These are phyloP conservation scores for Fusarium chuoi DNA, from an alignment of 2,329 filamentous ascomycete species.

Conservation along the genomic window DNA sequence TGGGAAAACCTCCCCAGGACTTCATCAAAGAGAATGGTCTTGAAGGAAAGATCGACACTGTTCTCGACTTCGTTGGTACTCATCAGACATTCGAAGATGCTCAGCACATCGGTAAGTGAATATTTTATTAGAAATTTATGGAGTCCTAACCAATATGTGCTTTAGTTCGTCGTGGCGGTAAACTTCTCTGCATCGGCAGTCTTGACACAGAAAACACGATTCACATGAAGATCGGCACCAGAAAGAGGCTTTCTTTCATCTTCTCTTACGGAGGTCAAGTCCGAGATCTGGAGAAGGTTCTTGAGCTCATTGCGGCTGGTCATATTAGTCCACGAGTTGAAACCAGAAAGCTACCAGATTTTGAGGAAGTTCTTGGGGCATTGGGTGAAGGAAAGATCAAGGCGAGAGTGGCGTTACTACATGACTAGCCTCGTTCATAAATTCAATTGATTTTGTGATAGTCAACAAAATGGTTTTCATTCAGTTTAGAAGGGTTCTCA, in stretches of 20 bases:
- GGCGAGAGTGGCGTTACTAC: conserved; percentile 9
- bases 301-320: conserved; percentile 21
- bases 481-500: too few relatives aligned
- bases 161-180: conserved; percentile 41
- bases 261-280: conserved; percentile 57
- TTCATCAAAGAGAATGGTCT: conserved; percentile 12
- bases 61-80: conserved; percentile 37
- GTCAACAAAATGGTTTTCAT: accelerated
- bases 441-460: neutral
- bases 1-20: conserved; percentile 15
- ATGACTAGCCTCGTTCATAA: neutral
- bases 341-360: conserved; percentile 16
- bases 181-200: conserved; percentile 54
- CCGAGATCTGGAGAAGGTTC: conserved; percentile 50
- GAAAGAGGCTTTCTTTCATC: conserved; percentile 54
- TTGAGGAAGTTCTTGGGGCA: conserved; percentile 17
- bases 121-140: accelerated
- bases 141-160: accelerated
- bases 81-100: conserved; percentile 40
- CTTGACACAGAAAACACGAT: conserved; percentile 52
- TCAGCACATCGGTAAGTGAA: conserved; percentile 31
- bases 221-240: conserved; percentile 56
- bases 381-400: conserved; percentile 10
- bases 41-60: conserved; percentile 22
- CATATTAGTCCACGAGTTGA: conserved; percentile 27